Evolutionary conservation across 2,329 filamentous ascomycete genomes (phyloP).

Genomic region (Diaporthe sp.): DNA sequence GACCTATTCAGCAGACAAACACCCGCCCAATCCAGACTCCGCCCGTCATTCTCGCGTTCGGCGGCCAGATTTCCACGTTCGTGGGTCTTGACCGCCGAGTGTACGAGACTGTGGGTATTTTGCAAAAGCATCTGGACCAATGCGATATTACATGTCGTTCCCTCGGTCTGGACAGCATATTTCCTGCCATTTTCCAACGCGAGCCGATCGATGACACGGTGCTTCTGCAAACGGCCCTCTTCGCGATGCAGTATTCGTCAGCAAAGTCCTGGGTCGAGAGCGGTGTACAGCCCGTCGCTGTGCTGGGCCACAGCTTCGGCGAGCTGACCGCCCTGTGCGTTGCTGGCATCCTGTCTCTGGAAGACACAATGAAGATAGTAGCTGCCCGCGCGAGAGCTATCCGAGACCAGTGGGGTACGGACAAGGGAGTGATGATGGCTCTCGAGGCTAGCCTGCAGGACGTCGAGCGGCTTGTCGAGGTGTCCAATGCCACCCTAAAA

Average conservation of each 20-base stretch:
- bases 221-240: constrained; percentile 54
- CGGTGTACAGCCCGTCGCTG: constrained; percentile 46
- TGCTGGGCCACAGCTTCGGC: constrained; percentile 59
- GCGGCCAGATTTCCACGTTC: constrained; percentile 49
- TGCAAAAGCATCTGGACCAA: constrained; percentile 47
- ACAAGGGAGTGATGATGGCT: constrained; percentile 56
- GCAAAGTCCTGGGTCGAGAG: constrained; percentile 59
- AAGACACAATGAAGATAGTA: constrained; percentile 50
- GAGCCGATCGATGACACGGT: constrained; percentile 57
- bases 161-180: constrained; percentile 48
- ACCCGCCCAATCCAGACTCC: not conserved
- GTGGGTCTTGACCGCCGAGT: constrained; percentile 51
- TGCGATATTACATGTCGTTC: constrained; percentile 17
- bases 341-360: constrained; percentile 49
- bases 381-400: constrained; percentile 50
- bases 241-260: constrained; percentile 58
- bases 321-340: constrained; percentile 57
- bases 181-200: constrained; percentile 52
- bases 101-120: constrained; percentile 49
- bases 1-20: too few species aligned
- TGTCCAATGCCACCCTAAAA: not conserved
- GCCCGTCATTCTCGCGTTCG: constrained; percentile 21
- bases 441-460: constrained; percentile 42
- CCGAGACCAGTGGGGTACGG: constrained; percentile 51
- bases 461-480: not conserved